Conservation (phyloP, 2,329 filamentous ascomycete genomes). For the Neonectria ditissima region DNA sequence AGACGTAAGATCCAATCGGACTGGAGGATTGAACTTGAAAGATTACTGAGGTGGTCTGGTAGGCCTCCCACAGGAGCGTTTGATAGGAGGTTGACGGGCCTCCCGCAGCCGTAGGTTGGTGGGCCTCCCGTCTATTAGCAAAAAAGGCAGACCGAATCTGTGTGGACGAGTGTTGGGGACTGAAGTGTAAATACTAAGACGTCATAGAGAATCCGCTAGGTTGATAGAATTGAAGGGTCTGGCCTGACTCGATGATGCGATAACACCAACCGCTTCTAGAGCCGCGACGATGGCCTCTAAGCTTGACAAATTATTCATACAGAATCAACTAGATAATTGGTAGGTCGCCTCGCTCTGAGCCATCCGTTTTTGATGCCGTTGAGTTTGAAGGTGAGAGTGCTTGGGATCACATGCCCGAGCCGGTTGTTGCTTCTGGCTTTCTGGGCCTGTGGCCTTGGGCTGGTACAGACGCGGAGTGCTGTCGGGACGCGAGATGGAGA, state of each 20-base stretch:
- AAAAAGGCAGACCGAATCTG: background rate
- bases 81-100: background rate
- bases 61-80: background rate
- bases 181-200: background rate
- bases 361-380: constrained; percentile 51
- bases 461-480: constrained; percentile 44
- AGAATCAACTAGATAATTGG: background rate
- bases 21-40: background rate
- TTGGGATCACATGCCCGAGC: constrained; percentile 57
- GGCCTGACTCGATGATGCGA: background rate
- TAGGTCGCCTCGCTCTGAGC: constrained; percentile 58
- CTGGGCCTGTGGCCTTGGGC: constrained; percentile 47
- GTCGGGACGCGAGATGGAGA: constrained; percentile 16
- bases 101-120: background rate
- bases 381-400: constrained; percentile 55
- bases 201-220: background rate
- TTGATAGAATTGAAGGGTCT: background rate
- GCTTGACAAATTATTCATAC: background rate
- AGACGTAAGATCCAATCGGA: background rate
- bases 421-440: constrained; percentile 48
- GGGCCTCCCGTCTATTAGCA: background rate
- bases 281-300: background rate
- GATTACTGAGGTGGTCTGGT: background rate
- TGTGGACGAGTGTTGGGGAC: background rate
- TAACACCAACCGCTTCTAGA: background rate